These are phyloP conservation scores for Haplosporangium gracile DNA, from an alignment of 192 early-diverging fungal genomes.

Conservation along the genomic window DNA sequence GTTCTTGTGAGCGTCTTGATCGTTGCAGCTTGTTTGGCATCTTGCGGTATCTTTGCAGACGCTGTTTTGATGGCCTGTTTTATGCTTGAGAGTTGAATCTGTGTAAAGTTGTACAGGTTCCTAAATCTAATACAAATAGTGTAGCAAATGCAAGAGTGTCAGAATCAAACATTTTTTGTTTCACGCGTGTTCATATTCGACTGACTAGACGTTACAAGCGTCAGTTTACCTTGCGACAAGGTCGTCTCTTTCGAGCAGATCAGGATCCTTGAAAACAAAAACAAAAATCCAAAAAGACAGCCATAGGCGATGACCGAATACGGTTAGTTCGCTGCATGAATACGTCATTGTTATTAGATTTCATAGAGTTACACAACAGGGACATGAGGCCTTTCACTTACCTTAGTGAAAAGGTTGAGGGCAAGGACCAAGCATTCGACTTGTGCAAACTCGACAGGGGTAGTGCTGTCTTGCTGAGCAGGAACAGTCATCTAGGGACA, in stretches of 20 bases:
- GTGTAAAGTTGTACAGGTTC: slow-evolving; percentile 26
- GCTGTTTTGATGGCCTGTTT: slow-evolving; percentile 3
- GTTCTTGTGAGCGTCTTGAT: slow-evolving; percentile 3
- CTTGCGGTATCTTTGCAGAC: slow-evolving; percentile 16
- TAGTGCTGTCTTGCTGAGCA: slow-evolving; percentile 8
- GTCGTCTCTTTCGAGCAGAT: slow-evolving; percentile 21
- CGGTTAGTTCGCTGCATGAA: slow-evolving; percentile 14
- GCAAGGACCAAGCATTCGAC: slow-evolving; percentile 32
- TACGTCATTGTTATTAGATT: not conserved
- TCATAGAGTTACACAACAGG: slow-evolving; percentile 24
- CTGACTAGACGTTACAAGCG: not conserved
- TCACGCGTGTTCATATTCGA: not conserved
- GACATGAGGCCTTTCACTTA: not conserved
- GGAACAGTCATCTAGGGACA: slow-evolving; percentile 24
- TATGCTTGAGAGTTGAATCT: slow-evolving; percentile 26
- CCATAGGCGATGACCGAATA: not conserved
- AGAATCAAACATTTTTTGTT: not conserved
- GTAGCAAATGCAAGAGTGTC: not conserved
- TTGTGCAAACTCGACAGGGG: slow-evolving; percentile 18
- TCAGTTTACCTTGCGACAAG: slow-evolving; percentile 23
- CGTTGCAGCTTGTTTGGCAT: not conserved
- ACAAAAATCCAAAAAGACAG: not conserved
- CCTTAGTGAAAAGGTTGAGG: slow-evolving; percentile 29
- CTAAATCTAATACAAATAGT: slow-evolving; percentile 28
- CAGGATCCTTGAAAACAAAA: slow-evolving; percentile 12